Evolutionary conservation across 805 yeast genomes (phyloP), one percentile per base, ranked within the genome.

Genomic region (Metschnikowia lachancei): DNA sequence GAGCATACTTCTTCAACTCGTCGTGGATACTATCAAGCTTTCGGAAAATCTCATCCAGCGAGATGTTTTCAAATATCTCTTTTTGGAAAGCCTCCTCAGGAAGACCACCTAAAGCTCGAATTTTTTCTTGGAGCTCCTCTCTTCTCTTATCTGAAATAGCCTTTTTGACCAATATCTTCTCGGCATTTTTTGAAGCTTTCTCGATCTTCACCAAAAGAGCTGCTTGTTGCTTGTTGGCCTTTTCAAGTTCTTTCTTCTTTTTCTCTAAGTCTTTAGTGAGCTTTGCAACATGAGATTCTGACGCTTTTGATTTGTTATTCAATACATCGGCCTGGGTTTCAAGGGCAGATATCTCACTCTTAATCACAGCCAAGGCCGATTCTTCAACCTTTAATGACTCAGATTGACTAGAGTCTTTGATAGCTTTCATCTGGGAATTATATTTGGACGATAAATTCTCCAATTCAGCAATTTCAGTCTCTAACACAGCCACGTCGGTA

Each of bases 61-160:
- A 60, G 16, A 69, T 55, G 30, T 66, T 62, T 30, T 72, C 75
- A 56, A 73, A 79, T 1, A 66, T 60, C 2, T 59, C 49, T 22
- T 48, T 51, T 12, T 73, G 74, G 53, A 87, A 82, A 0, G 94
- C 90, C 44, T 87, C 90, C 57, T 90, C 97, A 0, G 97, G 92
- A 14, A 92, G 70, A 3, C 86, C 87, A n/a, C 97, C 97, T 34
- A 91, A 67, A 35, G 87, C 95, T 50, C 91, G 75, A 26, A 90
- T 83, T 58, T 80, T 86, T 49, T 76, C 78, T 52, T 82, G 83
- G 19, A 87, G 64, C 53, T 87, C 95, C 40, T 85, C 87, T 49
- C 87, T 76, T 52, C 96, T 76, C 36, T 74, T 68, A 3, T 69
- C 60, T 40, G 88, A 65, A 4, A 83, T 60, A 1, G 85, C 72